A percentile compares a stretch with the other conserved stretches of the same genome.
Evolutionary conservation across 768 basidiomycete genomes (phyloP).

Genomic region (Leccinum uliginosum): DNA sequence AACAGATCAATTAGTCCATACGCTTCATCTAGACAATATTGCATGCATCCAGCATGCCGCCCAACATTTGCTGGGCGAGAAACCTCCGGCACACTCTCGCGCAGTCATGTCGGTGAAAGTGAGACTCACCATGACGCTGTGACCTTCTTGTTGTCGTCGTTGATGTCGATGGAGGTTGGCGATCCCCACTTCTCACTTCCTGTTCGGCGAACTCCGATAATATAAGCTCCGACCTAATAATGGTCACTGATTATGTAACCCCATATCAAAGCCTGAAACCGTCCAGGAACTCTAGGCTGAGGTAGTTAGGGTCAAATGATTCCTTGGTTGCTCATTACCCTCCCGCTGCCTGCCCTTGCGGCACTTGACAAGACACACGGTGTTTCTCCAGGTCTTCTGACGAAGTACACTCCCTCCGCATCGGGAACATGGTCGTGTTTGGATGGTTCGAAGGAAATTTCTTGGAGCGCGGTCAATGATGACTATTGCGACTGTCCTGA

Average conservation of each 20-base stretch:
- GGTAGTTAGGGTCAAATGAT: constrained; percentile 34
- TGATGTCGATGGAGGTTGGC: constrained; percentile 18
- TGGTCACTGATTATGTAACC: constrained; percentile 18
- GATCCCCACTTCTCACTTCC: not conserved
- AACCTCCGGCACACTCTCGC: not conserved
- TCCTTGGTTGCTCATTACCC: constrained; percentile 43
- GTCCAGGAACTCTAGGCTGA: not conserved
- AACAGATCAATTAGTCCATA: constrained; percentile 7
- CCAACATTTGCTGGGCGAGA: not conserved
- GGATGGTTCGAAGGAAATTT: constrained; percentile 73
- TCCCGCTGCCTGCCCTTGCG: constrained; percentile 39
- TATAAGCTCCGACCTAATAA: constrained; percentile 25
- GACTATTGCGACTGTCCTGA: constrained; percentile 94
- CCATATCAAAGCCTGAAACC: not conserved
- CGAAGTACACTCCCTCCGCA: constrained; percentile 50
- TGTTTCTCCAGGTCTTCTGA: constrained; percentile 48
- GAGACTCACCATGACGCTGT: constrained; percentile 28
- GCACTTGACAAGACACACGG: constrained; percentile 50
- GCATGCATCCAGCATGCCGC: constrained; percentile 22
- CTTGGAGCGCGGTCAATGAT: constrained; percentile 83
- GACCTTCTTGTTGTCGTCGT: constrained; percentile 25
- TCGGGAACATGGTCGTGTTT: constrained; percentile 73
- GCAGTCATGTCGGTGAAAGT: not conserved
- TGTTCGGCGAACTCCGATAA: constrained; percentile 18
- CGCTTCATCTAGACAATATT: constrained; percentile 16